Percentiles rank a stretch among this genome's conserved stretches.
Conservation (phyloP, 2,329 filamentous ascomycete species). For the Periconia sp. region DNA sequence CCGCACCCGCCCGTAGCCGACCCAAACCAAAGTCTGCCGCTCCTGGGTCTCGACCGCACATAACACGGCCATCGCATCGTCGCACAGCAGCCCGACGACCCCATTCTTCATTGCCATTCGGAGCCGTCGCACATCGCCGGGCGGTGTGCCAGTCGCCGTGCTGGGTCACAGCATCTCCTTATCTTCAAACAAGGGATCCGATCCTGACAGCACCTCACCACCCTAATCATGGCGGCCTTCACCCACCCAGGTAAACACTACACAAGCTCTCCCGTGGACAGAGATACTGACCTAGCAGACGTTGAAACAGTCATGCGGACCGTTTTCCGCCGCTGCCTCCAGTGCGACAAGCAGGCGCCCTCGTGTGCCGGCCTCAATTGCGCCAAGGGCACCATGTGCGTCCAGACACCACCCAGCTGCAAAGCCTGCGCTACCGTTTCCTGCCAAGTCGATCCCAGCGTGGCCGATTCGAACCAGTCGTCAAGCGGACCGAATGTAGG, state of each 20-base stretch:
- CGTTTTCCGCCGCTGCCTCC: constrained; percentile 65
- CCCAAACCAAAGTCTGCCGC: too few species aligned
- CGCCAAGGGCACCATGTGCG: constrained; percentile 61
- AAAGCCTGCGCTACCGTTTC: constrained; percentile 62
- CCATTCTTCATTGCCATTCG: not conserved
- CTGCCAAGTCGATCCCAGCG: constrained; percentile 55
- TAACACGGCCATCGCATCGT: not conserved
- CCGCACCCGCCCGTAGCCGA: not conserved
- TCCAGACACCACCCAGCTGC: constrained; percentile 65
- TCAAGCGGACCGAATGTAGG: constrained; percentile 67
- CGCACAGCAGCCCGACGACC: not conserved
- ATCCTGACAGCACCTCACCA: constrained; percentile 9
- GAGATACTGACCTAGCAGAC: constrained; percentile 30
- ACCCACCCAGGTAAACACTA: constrained; percentile 18
- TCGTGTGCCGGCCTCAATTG: constrained; percentile 64
- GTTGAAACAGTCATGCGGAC: constrained; percentile 45
- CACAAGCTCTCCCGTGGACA: not conserved
- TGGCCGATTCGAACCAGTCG: constrained; percentile 26
- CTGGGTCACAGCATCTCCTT: constrained; percentile 6
- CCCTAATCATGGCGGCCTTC: constrained; percentile 19
- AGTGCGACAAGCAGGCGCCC: constrained; percentile 60
- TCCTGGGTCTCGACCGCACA: constrained; percentile 10
- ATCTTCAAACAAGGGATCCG: constrained; percentile 7
- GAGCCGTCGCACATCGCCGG: constrained; percentile 11
- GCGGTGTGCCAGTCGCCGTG: constrained; percentile 11